phyloP scores from a whole-genome alignment of 306 rosid genomes.

The Cucumis melo region DNA sequence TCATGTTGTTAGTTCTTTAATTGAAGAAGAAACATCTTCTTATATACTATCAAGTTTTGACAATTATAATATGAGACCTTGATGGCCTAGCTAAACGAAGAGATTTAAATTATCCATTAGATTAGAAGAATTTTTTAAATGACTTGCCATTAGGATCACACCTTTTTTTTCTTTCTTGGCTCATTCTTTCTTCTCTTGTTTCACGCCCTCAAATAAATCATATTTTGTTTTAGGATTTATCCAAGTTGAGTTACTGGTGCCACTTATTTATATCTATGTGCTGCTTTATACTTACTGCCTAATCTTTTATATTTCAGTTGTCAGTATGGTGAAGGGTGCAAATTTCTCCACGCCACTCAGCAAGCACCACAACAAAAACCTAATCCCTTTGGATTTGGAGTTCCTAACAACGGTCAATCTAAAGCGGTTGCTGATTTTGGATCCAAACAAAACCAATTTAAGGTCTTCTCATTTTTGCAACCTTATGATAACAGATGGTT shows the following conservation, averaged over 20 bases:
- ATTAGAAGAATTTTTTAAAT: not conserved
- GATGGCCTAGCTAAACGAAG: not conserved
- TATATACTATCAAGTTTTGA: not conserved
- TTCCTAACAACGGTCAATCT: slow-evolving; percentile 32
- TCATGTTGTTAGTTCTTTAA: not conserved
- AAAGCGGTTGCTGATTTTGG: slow-evolving; percentile 20
- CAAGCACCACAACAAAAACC: slow-evolving; percentile 40
- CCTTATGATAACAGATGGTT: not conserved
- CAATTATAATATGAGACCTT: not conserved
- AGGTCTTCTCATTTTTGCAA: slow-evolving; percentile 30
- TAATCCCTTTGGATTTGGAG: slow-evolving; percentile 79
- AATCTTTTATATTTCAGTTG: slow-evolving; percentile 36
- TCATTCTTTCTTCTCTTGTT: not conserved
- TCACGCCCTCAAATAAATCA: not conserved
- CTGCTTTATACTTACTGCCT: not conserved
- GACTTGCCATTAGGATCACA: not conserved
- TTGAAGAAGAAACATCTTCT: not conserved
- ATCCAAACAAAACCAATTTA: slow-evolving; percentile 30
- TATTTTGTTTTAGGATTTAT: not conserved
- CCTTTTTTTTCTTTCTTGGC: not conserved
- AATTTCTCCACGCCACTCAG: slow-evolving; percentile 33
- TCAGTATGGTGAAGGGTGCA: slow-evolving; percentile 61
- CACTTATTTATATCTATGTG: not conserved
- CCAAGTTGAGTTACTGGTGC: not conserved
- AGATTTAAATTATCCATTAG: not conserved